Base-by-base conservation (phyloP, 2,329 filamentous ascomycete genomes). In the Cercospora sojina region DNA sequence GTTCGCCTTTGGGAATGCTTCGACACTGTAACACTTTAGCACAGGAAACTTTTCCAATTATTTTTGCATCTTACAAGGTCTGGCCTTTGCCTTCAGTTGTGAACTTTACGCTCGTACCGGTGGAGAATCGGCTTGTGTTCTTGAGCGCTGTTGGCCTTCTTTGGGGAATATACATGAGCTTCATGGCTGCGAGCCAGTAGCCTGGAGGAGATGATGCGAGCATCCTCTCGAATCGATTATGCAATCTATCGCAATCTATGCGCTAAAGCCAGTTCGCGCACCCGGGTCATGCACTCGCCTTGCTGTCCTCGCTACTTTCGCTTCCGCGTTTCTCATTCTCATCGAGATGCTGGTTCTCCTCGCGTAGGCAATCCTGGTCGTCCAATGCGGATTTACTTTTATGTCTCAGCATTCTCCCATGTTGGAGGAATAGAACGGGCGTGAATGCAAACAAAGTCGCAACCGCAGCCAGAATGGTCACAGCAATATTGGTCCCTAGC, bases 401-500 rank as follows among this genome's bases (percentile, higher is more conserved):
- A 62, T 64, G 64, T 38, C 71, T 64, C 53, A 72, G 23, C 32
- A 9, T 55, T 23, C 7, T 20, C 16, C 60, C 60, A 10, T 69
- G 69, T 35, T 32, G 69, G 25, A 72, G n/a, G 38, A 73, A 70
- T 35, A 72, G n/a, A 4, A 71, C 16, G 13, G 70, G 69, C 16
- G 69, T 70, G 25, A 71, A 68, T 0, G 63, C 67, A 41, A 81
- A 82, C 0, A 78, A 38, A 0, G 79, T 80, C 20, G 80, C 80
- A 2, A 80, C 65, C 1, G 71, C 70, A 1, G 80, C 80, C 49
- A 82, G 64, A 12, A 71, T 70, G 0, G 56, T 63, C 6, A 60
- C 64, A 2, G 64, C 64, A 13, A 66, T 62, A 20, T 68, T 68
- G 1, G 59, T 68, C 1, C 87, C 87, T 1, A 89, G 72, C 1